Evolutionary conservation across 2,329 filamentous ascomycete genomes (phyloP).

Genomic region (Colletotrichum camelliae): DNA sequence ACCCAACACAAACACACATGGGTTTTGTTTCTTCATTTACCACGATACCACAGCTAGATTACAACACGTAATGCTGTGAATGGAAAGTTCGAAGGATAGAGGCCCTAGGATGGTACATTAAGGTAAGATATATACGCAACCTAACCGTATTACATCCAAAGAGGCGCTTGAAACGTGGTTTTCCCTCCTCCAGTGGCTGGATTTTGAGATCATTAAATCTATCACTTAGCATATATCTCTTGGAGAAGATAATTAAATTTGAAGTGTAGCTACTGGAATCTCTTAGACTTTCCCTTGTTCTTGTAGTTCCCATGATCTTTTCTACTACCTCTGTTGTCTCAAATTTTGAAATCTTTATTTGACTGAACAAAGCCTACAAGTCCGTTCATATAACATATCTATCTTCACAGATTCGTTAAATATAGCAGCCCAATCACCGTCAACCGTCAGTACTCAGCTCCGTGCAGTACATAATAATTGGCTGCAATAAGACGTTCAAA

Average conservation of each 20-base stretch:
- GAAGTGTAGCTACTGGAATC: neutral
- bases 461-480: neutral
- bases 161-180: neutral
- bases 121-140: neutral
- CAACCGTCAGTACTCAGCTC: neutral
- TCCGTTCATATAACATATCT: neutral
- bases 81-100: neutral
- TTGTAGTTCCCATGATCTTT: neutral
- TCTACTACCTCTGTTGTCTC: too few species aligned
- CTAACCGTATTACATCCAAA: neutral
- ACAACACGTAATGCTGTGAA: neutral
- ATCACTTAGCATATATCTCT: neutral
- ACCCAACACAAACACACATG: neutral
- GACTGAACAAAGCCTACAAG: neutral
- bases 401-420: neutral
- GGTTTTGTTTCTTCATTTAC: accelerated
- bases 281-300: accelerated
- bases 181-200: neutral
- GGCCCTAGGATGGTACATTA: neutral
- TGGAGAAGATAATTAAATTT: neutral
- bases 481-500: neutral
- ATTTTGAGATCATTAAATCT: neutral
- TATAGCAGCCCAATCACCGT: neutral
- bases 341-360: neutral
- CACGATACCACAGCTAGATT: neutral